A percentile compares a stretch with the other conserved stretches of the same genome.
phyloP scores from a whole-genome alignment of 2,329 filamentous ascomycete genomes.

The Claviceps fusiformis region DNA sequence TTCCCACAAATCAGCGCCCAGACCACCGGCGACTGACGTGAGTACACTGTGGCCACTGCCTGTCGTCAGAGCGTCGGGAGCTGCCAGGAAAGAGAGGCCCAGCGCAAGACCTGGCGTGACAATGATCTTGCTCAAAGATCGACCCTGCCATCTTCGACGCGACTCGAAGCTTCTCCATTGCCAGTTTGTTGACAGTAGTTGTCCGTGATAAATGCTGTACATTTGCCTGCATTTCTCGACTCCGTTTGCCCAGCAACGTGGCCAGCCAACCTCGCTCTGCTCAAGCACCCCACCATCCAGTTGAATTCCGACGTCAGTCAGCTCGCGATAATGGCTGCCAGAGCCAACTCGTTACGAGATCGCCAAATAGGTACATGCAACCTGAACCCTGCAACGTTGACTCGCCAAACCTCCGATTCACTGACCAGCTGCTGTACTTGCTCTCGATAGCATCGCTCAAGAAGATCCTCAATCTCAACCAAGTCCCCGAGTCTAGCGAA shows the following conservation, averaged over 20 bases:
- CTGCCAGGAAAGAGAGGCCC: background rate
- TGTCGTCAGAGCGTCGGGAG: conserved; percentile 2
- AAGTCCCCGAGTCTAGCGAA: conserved; percentile 46
- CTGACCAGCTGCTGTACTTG: conserved; percentile 2
- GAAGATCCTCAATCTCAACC: conserved; percentile 91
- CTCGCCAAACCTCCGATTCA: background rate
- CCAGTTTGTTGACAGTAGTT: background rate
- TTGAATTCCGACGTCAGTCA: background rate
- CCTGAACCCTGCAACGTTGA: background rate
- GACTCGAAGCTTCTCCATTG: background rate
- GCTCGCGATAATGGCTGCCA: conserved; percentile 28
- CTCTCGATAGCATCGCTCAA: conserved; percentile 63
- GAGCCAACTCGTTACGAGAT: conserved; percentile 33
- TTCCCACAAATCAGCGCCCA: conserved; percentile 3
- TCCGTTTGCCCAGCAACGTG: background rate
- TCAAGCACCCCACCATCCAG: background rate
- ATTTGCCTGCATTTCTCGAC: background rate
- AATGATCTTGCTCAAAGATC: background rate
- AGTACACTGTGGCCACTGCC: conserved; percentile 4
- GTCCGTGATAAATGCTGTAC: background rate
- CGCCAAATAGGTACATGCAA: conserved; percentile 31
- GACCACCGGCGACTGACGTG: background rate
- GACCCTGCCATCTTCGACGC: background rate
- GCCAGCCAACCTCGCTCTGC: background rate
- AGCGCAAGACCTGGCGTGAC: background rate